These are phyloP conservation scores for Fomitiporia mediterranea DNA, from an alignment of 1,284 basidiomycete species.

Conservation along the genomic window DNA sequence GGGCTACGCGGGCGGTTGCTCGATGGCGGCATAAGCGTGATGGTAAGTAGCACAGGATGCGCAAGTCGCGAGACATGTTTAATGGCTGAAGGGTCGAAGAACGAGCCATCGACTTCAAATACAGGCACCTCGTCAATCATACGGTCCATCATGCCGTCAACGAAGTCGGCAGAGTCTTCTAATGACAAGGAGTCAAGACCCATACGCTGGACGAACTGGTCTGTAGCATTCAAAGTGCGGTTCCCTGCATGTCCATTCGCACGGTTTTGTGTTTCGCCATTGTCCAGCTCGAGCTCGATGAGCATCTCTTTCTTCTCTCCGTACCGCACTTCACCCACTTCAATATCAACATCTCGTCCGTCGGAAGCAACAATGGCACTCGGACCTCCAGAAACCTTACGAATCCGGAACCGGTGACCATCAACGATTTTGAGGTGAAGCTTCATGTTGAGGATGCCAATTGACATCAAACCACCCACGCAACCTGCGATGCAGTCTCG, in stretches of 20 bases:
- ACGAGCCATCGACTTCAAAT: slow-evolving; percentile 87
- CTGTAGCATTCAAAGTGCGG: slow-evolving; percentile 62
- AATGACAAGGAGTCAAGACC: slow-evolving; percentile 70
- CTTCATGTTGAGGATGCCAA: slow-evolving; percentile 85
- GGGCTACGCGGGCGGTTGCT: slow-evolving; percentile 38
- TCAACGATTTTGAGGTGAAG: slow-evolving; percentile 88
- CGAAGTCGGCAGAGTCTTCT: slow-evolving; percentile 64
- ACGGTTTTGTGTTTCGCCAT: slow-evolving; percentile 49
- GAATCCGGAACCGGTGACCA: slow-evolving; percentile 77
- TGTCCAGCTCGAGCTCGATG: slow-evolving; percentile 88
- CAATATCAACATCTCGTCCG: slow-evolving; percentile 91
- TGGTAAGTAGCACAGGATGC: slow-evolving; percentile 83
- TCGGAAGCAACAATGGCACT: slow-evolving; percentile 79
- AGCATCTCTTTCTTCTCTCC: slow-evolving; percentile 94
- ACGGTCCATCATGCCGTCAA: slow-evolving; percentile 82
- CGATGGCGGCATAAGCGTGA: slow-evolving; percentile 73
- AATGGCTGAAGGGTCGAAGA: slow-evolving; percentile 80
- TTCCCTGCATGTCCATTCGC: slow-evolving; percentile 25
- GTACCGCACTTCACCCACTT: slow-evolving; percentile 88
- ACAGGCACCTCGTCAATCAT: slow-evolving; percentile 94
- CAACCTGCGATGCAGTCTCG: slow-evolving; percentile 87
- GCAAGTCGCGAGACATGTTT: slow-evolving; percentile 82
- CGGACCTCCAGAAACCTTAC: slow-evolving; percentile 85
- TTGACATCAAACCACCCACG: slow-evolving; percentile 91
- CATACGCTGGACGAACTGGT: slow-evolving; percentile 77